Base-by-base conservation (phyloP, 345 rosid genomes). In the Citrus hindsii region DNA sequence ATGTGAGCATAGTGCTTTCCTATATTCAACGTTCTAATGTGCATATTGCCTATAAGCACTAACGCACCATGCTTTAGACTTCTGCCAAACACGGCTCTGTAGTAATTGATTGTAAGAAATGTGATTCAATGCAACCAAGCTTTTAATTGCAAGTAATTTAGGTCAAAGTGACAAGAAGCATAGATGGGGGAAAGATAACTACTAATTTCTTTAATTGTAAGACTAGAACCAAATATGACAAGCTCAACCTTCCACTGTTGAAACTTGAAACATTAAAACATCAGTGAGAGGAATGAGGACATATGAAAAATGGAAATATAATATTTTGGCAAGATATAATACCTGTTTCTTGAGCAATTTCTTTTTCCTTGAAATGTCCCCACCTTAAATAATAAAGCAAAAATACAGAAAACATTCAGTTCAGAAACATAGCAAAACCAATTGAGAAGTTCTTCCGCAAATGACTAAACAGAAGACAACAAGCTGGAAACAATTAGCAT, bases 341-440 rank as follows among this genome's bases (percentile, higher is more conserved):
- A 94, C 98, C 97, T 95, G 99, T 84, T 95, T 95, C 94, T 89
- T 93, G 61, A 95, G 97, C 82, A 95, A 86, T 83, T 95, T 95
- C 90, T 93, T 95, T 86, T 95, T 95, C 87, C 99, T 84, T 74
- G 99, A 74, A 69, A 95, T 90, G 81, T 95, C 99, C 67, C 99
- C 99, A 79, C 99, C 99, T 96, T 69, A 75, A 81, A 69, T 27
- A 79, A 73, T 28, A 71, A 33, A 71, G 56, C 28, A 81, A 5
- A 53, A 62, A 66, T 40, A 76, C 32, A 75, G 58, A 75, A 71
- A 72, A 69, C 13, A 53, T 37, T 25, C 37, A 69, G 53, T 63
- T 46, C 75, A 51, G 30, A 72, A 53, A 59, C 48, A 24, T 14
- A 14, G 33, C 14, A 60, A 33, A 73, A 35, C 9, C n/a, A 69